A percentile compares a stretch with the other conserved stretches of the same genome.
phyloP scores from a whole-genome alignment of 768 basidiomycete genomes.

The Russula vinacea region DNA sequence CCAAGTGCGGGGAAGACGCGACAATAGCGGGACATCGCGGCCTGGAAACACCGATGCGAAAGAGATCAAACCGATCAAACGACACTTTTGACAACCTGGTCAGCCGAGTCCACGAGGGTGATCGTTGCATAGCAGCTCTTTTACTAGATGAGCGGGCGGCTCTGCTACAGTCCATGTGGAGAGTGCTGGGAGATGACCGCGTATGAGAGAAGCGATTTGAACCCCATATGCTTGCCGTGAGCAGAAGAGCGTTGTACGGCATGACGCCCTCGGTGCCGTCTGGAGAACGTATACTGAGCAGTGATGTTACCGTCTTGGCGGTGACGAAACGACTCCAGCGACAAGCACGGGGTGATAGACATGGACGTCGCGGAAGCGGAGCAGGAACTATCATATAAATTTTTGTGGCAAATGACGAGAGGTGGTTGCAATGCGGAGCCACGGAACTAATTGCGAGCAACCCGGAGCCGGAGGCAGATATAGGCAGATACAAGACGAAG shows the following conservation, averaged over 20 bases:
- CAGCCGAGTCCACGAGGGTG: slow-evolving; percentile 27
- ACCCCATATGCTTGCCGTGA: slow-evolving; percentile 40
- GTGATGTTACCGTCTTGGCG: slow-evolving; percentile 13
- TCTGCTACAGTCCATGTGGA: too few species aligned
- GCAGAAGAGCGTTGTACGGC: slow-evolving; percentile 35
- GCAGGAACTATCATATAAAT: slow-evolving; percentile 38
- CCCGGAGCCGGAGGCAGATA: too few species aligned
- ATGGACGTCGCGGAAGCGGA: slow-evolving; percentile 33
- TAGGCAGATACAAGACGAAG: too few species aligned
- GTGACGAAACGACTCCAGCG: slow-evolving; percentile 30
- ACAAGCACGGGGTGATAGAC: slow-evolving; percentile 25
- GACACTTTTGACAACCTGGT: too few species aligned
- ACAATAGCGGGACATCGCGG: background rate
- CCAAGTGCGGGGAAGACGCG: background rate
- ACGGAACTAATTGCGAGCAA: slow-evolving; percentile 40
- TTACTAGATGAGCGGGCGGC: background rate
- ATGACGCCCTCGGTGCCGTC: slow-evolving; percentile 28
- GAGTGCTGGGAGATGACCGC: slow-evolving; percentile 31
- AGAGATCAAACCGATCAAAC: too few species aligned
- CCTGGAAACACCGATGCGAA: background rate
- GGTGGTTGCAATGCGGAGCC: slow-evolving; percentile 12
- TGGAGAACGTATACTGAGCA: slow-evolving; percentile 12
- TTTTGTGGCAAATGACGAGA: slow-evolving; percentile 26
- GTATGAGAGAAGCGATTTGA: slow-evolving; percentile 36
- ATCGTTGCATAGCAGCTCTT: slow-evolving; percentile 37